Conservation (phyloP, 2,329 filamentous ascomycete species). For the Coleophoma crateriformis region DNA sequence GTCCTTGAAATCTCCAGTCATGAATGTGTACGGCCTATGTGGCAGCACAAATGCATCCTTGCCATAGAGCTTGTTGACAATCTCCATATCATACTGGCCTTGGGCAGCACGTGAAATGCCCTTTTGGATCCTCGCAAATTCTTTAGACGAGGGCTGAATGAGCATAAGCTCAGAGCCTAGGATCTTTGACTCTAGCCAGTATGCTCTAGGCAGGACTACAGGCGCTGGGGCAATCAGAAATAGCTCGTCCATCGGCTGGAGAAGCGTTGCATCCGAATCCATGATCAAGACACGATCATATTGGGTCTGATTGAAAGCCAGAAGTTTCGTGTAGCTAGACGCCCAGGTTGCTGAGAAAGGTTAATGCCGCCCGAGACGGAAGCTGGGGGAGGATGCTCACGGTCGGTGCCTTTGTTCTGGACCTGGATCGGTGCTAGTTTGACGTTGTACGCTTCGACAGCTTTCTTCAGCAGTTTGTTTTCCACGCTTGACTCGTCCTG, state of each 20-base stretch:
- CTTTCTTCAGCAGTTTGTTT: slow-evolving; percentile 32
- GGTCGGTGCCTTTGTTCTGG: slow-evolving; percentile 29
- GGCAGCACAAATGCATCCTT: slow-evolving; percentile 45
- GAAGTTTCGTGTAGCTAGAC: slow-evolving; percentile 60
- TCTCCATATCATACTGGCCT: slow-evolving; percentile 54
- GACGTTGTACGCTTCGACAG: slow-evolving; percentile 38
- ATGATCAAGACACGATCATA: slow-evolving; percentile 32
- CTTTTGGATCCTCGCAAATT: slow-evolving; percentile 33
- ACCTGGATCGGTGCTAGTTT: slow-evolving; percentile 36
- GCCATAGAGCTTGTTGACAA: slow-evolving; percentile 24
- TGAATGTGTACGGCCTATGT: slow-evolving; percentile 47
- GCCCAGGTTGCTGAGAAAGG: slow-evolving; percentile 45
- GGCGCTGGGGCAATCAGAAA: slow-evolving; percentile 48
- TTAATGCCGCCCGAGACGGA: slow-evolving; percentile 3
- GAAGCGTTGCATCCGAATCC: slow-evolving; percentile 17
- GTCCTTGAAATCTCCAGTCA: slow-evolving; percentile 50
- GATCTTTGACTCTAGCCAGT: slow-evolving; percentile 41
- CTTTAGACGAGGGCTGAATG: slow-evolving; percentile 45
- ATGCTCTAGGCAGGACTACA: slow-evolving; percentile 55
- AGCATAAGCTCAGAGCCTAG: slow-evolving; percentile 53
- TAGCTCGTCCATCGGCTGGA: slow-evolving; percentile 50
- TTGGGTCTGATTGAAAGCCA: slow-evolving; percentile 61
- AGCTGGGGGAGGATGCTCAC: slow-evolving; percentile 21
- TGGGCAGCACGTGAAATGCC: slow-evolving; percentile 15
- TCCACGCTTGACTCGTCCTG: slow-evolving; percentile 27